phyloP scores from a whole-genome alignment of 345 rosid genomes.

The Pistacia integerrima region DNA sequence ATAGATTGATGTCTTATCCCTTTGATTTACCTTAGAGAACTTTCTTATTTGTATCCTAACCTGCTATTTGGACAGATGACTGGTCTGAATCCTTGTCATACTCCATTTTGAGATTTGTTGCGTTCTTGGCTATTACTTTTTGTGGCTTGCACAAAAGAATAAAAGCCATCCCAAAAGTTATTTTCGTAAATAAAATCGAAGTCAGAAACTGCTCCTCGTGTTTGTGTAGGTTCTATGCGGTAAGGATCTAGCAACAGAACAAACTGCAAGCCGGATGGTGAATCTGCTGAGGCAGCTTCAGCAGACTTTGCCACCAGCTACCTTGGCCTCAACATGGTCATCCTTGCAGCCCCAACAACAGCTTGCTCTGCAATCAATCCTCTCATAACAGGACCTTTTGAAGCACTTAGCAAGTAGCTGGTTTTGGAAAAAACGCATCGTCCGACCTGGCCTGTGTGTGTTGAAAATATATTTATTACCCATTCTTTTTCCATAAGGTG shows the following conservation, averaged over 20 bases:
- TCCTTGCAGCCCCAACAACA: constrained; percentile 94
- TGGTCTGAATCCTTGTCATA: not conserved
- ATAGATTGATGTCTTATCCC: too few relatives aligned
- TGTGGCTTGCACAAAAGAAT: too few relatives aligned
- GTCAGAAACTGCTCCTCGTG: not conserved
- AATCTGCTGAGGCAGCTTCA: constrained; percentile 88
- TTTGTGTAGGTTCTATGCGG: constrained; percentile 78
- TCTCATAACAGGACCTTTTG: constrained; percentile 49
- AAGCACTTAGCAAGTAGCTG: constrained; percentile 13
- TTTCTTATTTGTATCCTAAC: too few relatives aligned
- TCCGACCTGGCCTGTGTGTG: constrained; percentile 18
- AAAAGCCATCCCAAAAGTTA: too few relatives aligned
- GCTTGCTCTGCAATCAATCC: constrained; percentile 89
- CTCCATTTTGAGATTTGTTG: not conserved
- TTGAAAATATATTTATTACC: constrained; percentile 35
- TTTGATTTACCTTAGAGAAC: too few relatives aligned
- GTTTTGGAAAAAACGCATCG: constrained; percentile 19
- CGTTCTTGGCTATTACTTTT: too few relatives aligned
- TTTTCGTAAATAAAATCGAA: too few relatives aligned
- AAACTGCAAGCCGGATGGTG: constrained; percentile 78
- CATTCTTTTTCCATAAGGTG: constrained; percentile 45
- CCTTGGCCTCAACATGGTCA: constrained; percentile 90
- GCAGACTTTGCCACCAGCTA: constrained; percentile 89
- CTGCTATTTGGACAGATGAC: not conserved
- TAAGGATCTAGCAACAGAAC: constrained; percentile 89